Base-by-base conservation (phyloP, 495 filamentous ascomycete genomes). In the Aspergillus kassunensis region DNA sequence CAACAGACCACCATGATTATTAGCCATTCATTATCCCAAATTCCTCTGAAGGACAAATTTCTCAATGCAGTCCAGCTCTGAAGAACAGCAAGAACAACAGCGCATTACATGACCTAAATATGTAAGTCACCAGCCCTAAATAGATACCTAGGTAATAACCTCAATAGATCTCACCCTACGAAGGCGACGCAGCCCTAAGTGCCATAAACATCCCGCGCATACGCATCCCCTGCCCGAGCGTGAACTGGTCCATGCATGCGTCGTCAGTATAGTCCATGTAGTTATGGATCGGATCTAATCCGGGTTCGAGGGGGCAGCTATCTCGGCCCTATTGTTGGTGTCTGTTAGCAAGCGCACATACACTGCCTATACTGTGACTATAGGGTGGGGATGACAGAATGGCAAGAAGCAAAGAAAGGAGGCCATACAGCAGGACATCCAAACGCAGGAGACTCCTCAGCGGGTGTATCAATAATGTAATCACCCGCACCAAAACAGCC, bases 211-310 rank as follows among this genome's bases (percentile, higher is more conserved):
- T 20, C 9, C 10, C 6, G 11, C 18, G 29, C 18, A 47, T 47
- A 19, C 44, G 29, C 29, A 13, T 7, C 10, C 15, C 30, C 29
- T 47, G 44, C 9, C 44, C 44, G 11, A 15, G 10, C 18, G 30
- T 34, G 19, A 47, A 47, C 6, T 47, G 19, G 8, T 16, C 33
- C 30, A 47, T 8, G 18, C 44, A 47, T 2, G 44, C 15, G 19
- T 47, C 44, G 23, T 47, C 16, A 6, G 15, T 20, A 23, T 47
- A 47, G 8, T 47, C 44, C 44, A 47, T 47, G 20, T 35, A 47
- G 24, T 47, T 47, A 8, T 21, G 29, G 30, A 47, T 24, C 4
- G 44, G 44, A 33, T 47, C 44, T 8, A 35, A 9, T 4, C 19
- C 44, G 12, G 16, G 18, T 18, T 18, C 5, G 8, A 30, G 3